Conservation (phyloP, 441 rosid species). For the Adansonia grandidieri region DNA sequence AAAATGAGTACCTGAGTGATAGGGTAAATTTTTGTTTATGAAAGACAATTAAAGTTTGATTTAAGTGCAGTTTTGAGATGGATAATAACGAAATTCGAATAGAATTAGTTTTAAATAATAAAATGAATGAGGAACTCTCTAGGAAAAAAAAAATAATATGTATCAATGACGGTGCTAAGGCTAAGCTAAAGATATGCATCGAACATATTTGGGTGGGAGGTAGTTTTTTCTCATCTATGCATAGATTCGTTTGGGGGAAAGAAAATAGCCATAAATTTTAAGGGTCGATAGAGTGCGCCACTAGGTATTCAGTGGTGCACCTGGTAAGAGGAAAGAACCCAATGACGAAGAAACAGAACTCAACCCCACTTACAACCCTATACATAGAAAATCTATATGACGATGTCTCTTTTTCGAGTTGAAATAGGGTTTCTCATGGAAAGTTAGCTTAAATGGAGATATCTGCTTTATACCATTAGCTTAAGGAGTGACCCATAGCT, state of each 20-base stretch:
- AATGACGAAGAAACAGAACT: neutral
- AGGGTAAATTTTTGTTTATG: no score
- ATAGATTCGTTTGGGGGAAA: constrained; percentile 26
- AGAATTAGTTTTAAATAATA: no score
- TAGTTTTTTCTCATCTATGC: neutral
- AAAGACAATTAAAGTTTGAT: no score
- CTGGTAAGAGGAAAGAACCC: neutral
- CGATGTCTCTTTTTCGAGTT: neutral
- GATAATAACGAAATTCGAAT: no score
- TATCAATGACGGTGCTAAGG: neutral
- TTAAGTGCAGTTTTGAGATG: no score
- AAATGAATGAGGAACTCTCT: no score
- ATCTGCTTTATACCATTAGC: neutral
- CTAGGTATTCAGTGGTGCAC: constrained; percentile 22
- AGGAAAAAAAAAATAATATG: neutral
- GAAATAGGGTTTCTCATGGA: constrained; percentile 21
- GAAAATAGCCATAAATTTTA: neutral
- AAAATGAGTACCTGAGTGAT: no score
- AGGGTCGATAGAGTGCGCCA: neutral
- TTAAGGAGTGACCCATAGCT: neutral
- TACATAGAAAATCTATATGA: no score
- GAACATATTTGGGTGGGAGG: neutral
- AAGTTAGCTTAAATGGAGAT: neutral
- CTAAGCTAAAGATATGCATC: neutral
- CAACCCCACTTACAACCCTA: neutral